These are phyloP conservation scores for Jackrogersella multiformis DNA, from an alignment of 495 filamentous ascomycete species.

Conservation along the genomic window DNA sequence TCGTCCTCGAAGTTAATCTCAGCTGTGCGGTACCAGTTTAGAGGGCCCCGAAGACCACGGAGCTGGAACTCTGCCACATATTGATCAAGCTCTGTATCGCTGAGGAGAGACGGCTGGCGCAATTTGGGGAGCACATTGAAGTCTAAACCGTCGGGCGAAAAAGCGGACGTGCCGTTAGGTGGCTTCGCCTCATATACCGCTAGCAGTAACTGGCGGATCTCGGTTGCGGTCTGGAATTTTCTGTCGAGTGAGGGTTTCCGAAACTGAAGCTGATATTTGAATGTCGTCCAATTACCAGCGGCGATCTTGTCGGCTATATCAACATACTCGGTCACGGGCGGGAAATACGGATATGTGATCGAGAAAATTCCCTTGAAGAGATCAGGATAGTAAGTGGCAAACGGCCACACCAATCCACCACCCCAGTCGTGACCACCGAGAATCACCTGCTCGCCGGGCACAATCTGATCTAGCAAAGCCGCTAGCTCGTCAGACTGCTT, in stretches of 20 bases:
- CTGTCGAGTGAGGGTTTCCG: slow-evolving; percentile 10
- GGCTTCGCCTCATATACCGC: not conserved
- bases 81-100: slow-evolving; percentile 71
- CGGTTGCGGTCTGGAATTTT: not conserved
- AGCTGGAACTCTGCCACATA: slow-evolving; percentile 68
- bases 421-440: slow-evolving; percentile 89
- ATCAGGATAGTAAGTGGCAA: slow-evolving; percentile 75
- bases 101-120: slow-evolving; percentile 56
- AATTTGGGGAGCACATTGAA: slow-evolving; percentile 2
- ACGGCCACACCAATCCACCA: slow-evolving; percentile 61
- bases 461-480: slow-evolving; percentile 44
- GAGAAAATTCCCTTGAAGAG: slow-evolving; percentile 63
- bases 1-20: slow-evolving; percentile 72
- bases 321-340: slow-evolving; percentile 11
- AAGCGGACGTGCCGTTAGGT: slow-evolving; percentile 2
- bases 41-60: slow-evolving; percentile 71
- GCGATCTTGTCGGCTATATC: slow-evolving; percentile 19
- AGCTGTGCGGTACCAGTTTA: slow-evolving; percentile 77
- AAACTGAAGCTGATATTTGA: slow-evolving; percentile 19
- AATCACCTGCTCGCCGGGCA: slow-evolving; percentile 48
- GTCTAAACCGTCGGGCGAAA: slow-evolving; percentile 2
- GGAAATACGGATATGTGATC: slow-evolving; percentile 1
- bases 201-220: slow-evolving; percentile 12
- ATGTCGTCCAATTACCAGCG: slow-evolving; percentile 1
- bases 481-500: slow-evolving; percentile 74